These are phyloP conservation scores for Picea engelmannii DNA, from an alignment of 83 land plant species.

Conservation along the genomic window DNA sequence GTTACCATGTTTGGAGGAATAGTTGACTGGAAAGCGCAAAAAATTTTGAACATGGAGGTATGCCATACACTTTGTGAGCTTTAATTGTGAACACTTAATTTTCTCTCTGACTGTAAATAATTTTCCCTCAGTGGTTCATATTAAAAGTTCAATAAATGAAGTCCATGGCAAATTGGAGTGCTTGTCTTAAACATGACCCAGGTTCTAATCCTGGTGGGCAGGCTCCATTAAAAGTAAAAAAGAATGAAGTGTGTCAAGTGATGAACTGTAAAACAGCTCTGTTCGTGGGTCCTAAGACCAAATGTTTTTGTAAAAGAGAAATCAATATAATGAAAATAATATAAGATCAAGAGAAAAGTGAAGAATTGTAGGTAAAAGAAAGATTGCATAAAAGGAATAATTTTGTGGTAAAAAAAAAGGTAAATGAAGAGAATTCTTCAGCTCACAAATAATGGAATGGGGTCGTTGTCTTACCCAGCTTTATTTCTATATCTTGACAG, in stretches of 20 bases:
- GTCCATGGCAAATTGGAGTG: no score
- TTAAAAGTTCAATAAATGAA: no score
- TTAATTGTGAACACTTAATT: conserved; percentile 4
- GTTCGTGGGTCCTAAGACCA: not conserved
- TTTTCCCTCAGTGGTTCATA: not conserved
- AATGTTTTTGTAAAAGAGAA: not conserved
- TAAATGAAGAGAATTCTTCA: not conserved
- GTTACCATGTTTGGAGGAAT: conserved; percentile 70
- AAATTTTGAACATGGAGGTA: conserved; percentile 53
- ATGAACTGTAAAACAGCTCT: no score
- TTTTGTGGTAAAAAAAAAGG: no score
- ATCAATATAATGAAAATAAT: not conserved
- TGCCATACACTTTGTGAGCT: not conserved
- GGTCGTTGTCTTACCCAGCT: not conserved
- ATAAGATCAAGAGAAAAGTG: not conserved
- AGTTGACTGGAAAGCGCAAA: conserved; percentile 66
- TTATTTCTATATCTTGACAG: not conserved
- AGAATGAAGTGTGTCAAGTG: no score
- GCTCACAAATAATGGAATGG: not conserved
- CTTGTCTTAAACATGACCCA: no score
- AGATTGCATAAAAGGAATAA: not conserved
- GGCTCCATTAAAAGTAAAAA: no score
- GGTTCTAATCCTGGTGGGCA: no score
- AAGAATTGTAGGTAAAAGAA: not conserved
- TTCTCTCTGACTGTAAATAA: conserved; percentile 5